phyloP scores from a whole-genome alignment of 2,329 filamentous ascomycete genomes.

The Colletotrichum sp. region DNA sequence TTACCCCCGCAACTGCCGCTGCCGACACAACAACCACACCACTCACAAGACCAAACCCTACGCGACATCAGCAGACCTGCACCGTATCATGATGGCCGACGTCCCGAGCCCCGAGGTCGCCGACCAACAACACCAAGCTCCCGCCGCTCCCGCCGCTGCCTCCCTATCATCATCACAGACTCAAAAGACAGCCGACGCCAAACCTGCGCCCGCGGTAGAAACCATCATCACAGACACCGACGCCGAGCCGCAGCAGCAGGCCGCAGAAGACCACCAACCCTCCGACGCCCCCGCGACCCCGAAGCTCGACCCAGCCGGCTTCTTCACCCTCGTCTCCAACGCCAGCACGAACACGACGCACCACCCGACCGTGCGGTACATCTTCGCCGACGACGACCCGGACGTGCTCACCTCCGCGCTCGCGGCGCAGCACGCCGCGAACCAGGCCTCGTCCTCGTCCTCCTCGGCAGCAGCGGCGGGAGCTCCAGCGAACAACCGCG shows the following conservation, averaged over 20 bases:
- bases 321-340: constrained; percentile 88
- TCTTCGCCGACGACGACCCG: constrained; percentile 91
- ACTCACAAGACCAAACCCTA: not conserved
- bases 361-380: constrained; percentile 88
- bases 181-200: not conserved
- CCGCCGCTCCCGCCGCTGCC: not conserved
- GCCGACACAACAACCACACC: not conserved
- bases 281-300: not conserved
- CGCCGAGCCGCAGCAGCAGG: not conserved
- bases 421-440: constrained; percentile 36
- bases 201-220: not conserved
- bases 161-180: constrained; percentile 3
- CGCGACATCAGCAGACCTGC: not conserved
- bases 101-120: not conserved
- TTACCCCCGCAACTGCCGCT: not conserved
- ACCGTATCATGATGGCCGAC: constrained; percentile 17
- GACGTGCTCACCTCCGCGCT: constrained; percentile 74
- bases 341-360: constrained; percentile 73
- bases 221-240: not conserved
- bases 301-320: constrained; percentile 20
- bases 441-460: constrained; percentile 27
- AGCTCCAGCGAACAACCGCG: constrained; percentile 38
- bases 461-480: constrained; percentile 23
- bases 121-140: not conserved
- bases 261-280: not conserved